Evolutionary conservation across 2,329 filamentous ascomycete species (phyloP), one percentile per base, ranked within the genome.

Genomic region (Setomelanomma holmii): DNA sequence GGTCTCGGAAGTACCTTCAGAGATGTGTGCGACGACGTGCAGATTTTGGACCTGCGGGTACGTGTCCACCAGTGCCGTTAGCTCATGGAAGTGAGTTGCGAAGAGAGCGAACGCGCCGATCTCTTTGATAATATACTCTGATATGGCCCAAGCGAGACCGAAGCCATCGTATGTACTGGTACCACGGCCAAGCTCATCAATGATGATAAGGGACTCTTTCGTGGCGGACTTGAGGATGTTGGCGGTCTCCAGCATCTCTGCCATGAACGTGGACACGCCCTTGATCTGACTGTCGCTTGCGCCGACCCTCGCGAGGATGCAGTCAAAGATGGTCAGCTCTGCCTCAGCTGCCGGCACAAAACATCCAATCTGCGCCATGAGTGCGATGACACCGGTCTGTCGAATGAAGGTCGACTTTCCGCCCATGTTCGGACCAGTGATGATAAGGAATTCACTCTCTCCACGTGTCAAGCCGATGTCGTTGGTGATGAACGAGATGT

Each of bases 151-250:
- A 0, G 96, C 95, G n/a, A 99, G 85, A 33, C 96, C 95, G 67
- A 99, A 99, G 7, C 95, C 95, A 73, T 99, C 96, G 73, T 99
- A 99, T 0, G 96, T 99, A 56, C 92, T 97, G 0, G 95, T 99
- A 51, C 95, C 95, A 55, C 95, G 91, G 43, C 95, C 95, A 2
- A 99, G 86, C 75, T 99, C 95, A 74, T 99, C 96, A 64, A 99
- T 97, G 75, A 99, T 98, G 77, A 99, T 98, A 46, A 99, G 84
- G 4, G 91, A 96, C 72, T 99, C 95, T 24, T 89, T 86, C 0
- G 95, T 99, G 1, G 95, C 95, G 0, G 91, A 96, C 78, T 98
- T 98, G 69, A 99, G 87, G 60, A 99, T 99, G 73, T 98, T 98
- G 62, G 95, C 92, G 1, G 95, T 99, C 75, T 99, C 95, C 19